These are phyloP conservation scores for Beauveria varroae DNA, from an alignment of 2,329 filamentous ascomycete genomes.

Conservation along the genomic window DNA sequence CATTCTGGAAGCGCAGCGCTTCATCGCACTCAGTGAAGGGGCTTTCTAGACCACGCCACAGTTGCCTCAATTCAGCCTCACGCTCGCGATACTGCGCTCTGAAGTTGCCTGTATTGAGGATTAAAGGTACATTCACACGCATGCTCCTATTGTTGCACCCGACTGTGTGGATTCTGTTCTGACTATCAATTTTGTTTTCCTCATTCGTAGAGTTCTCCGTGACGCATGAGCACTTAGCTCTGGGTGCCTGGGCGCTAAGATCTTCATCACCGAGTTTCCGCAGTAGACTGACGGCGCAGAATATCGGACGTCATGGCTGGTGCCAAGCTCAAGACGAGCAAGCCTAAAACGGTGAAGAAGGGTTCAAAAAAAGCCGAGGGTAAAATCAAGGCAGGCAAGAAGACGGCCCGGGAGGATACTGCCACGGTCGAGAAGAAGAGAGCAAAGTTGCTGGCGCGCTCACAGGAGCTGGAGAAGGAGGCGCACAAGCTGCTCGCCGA, in stretches of 20 bases:
- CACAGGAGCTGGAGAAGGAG: slow-evolving; percentile 33
- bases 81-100: not conserved
- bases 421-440: slow-evolving; percentile 27
- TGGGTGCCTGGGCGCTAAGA: not conserved
- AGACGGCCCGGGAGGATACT: not conserved
- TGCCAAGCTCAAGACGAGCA: not conserved
- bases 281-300: not conserved
- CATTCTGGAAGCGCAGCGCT: not conserved
- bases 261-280: not conserved
- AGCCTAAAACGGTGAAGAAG: not conserved
- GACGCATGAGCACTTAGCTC: not conserved
- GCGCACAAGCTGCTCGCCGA: slow-evolving; percentile 32
- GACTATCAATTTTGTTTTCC: not conserved
- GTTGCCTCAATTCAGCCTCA: not conserved
- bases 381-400: slow-evolving; percentile 26
- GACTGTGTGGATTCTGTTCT: not conserved
- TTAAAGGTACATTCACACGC: not conserved
- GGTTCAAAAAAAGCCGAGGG: slow-evolving; percentile 15
- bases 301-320: not conserved
- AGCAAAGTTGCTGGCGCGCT: slow-evolving; percentile 29
- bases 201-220: not conserved
- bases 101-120: not conserved
- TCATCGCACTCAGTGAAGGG: not conserved
- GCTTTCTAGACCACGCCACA: not conserved
- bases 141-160: not conserved